phyloP scores from a whole-genome alignment of 352 stramenopile species.

The Pythium brassicae region DNA sequence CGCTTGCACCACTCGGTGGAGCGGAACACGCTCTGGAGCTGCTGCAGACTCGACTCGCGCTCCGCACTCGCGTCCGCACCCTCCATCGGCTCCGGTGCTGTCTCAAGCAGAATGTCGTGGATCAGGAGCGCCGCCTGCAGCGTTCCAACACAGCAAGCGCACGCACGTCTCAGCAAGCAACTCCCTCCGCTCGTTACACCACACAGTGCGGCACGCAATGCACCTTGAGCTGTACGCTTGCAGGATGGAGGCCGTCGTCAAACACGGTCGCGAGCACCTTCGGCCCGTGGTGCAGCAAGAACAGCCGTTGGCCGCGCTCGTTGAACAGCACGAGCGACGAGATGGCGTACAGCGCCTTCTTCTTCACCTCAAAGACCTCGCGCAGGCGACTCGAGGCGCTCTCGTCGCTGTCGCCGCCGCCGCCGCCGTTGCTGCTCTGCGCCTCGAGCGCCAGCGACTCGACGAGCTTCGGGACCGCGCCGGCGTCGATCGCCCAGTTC shows the following conservation, averaged over 20 bases:
- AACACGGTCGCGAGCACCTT: constrained; percentile 37
- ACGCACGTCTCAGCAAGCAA: background rate
- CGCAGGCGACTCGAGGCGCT: background rate
- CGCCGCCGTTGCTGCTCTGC: background rate
- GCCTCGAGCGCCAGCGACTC: constrained; percentile 41
- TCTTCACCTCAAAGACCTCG: constrained; percentile 67
- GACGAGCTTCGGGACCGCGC: constrained; percentile 64
- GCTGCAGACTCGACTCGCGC: constrained; percentile 24
- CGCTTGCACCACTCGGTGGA: constrained; percentile 54
- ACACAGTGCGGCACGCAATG: no score
- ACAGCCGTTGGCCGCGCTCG: constrained; percentile 59
- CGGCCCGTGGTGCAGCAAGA: constrained; percentile 41
- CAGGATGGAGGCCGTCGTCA: constrained; percentile 26
- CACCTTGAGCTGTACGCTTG: constrained; percentile 67
- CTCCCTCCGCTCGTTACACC: background rate
- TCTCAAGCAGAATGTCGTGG: constrained; percentile 64
- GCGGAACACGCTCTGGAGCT: constrained; percentile 44
- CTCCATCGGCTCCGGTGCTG: background rate
- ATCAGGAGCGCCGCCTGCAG: constrained; percentile 61
- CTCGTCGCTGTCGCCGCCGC: background rate
- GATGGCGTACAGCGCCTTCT: constrained; percentile 79
- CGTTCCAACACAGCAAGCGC: no score
- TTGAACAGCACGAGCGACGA: constrained; percentile 70
- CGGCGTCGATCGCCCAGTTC: constrained; percentile 74
- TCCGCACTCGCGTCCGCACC: constrained; percentile 2